Conservation (phyloP, 768 basidiomycete genomes). For the Suillus tomentosus region DNA sequence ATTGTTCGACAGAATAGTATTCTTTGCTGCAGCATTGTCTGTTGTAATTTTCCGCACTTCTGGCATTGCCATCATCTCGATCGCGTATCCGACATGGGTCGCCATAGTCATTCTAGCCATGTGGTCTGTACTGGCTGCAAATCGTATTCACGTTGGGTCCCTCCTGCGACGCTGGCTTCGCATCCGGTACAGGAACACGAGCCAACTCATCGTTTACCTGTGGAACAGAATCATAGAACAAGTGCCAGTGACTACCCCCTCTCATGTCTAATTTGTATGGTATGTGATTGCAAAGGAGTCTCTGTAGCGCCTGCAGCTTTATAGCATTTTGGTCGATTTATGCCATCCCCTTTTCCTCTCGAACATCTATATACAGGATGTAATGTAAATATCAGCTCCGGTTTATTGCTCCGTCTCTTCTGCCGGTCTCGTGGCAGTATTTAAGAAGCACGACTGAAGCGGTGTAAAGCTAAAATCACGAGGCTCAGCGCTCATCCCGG, state of each 20-base stretch:
- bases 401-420: not conserved
- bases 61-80: constrained; percentile 15
- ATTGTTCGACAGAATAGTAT: constrained; percentile 17
- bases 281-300: not conserved
- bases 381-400: no score
- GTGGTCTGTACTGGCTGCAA: constrained; percentile 6
- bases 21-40: constrained; percentile 30
- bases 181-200: no score
- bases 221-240: not conserved
- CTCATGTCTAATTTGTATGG: not conserved
- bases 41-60: constrained; percentile 27
- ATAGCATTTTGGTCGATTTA: not conserved
- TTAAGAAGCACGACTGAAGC: not conserved
- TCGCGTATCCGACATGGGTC: constrained; percentile 11
- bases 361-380: not conserved
- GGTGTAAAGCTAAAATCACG: constrained; percentile 5
- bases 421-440: not conserved
- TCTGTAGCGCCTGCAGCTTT: not conserved
- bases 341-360: not conserved
- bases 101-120: not conserved
- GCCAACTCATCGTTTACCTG: not conserved
- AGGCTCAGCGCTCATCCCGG: not conserved
- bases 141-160: not conserved
- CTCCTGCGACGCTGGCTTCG: no score
- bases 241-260: not conserved